These are phyloP conservation scores for Niveomyces coronatus DNA, from an alignment of 2,329 filamentous ascomycete species.

Conservation along the genomic window DNA sequence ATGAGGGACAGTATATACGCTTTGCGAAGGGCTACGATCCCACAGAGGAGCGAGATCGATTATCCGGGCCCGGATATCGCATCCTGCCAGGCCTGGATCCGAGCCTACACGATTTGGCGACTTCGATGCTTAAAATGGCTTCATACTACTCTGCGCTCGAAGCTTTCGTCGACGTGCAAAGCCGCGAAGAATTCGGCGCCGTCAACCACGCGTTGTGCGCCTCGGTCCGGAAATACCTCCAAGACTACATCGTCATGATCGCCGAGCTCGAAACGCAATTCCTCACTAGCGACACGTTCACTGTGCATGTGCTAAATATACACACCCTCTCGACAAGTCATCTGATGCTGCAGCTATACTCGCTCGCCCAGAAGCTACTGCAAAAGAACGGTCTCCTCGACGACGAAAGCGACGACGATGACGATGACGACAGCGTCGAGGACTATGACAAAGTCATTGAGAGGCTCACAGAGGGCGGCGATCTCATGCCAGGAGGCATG, in stretches of 20 bases:
- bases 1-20: conserved; percentile 93
- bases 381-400: conserved; percentile 82
- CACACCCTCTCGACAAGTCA: conserved; percentile 85
- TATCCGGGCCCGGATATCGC: conserved; percentile 72
- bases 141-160: conserved; percentile 88
- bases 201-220: conserved; percentile 95
- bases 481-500: conserved; percentile 67
- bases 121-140: conserved; percentile 86
- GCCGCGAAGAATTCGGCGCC: conserved; percentile 81
- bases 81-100: conserved; percentile 80
- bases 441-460: conserved; percentile 92
- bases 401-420: conserved; percentile 61
- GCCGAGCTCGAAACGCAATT: conserved; percentile 91
- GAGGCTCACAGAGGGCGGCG: conserved; percentile 75
- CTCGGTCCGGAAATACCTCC: conserved; percentile 81
- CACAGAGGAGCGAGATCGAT: conserved; percentile 71
- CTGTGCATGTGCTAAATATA: conserved; percentile 83
- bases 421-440: conserved; percentile 64
- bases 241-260: conserved; percentile 88
- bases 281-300: conserved; percentile 79
- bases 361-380: conserved; percentile 75
- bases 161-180: conserved; percentile 89
- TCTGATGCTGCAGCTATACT: conserved; percentile 85
- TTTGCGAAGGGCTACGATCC: conserved; percentile 78
- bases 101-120: conserved; percentile 76